Conservation (phyloP, 495 filamentous ascomycete species). For the Penicillium egyptiacum region DNA sequence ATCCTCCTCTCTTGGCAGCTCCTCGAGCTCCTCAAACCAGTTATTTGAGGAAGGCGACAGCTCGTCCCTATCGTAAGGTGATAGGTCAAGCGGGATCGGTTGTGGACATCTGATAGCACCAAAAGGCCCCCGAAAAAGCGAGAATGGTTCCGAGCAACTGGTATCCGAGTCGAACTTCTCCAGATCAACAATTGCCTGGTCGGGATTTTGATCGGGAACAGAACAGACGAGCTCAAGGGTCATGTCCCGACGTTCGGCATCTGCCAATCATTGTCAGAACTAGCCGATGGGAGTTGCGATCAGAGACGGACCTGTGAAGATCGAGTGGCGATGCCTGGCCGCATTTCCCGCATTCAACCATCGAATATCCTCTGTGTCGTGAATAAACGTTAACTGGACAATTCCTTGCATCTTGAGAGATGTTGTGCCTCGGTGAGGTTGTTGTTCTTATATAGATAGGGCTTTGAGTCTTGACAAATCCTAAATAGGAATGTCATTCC, state of each 20-base stretch:
- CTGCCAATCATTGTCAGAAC: constrained; percentile 7
- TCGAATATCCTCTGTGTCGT: constrained; percentile 39
- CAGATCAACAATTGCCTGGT: constrained; percentile 17
- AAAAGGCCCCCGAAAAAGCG: constrained; percentile 21
- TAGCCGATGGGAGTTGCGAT: background rate
- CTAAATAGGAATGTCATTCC: background rate
- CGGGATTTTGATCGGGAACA: constrained; percentile 3
- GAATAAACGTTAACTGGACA: constrained; percentile 17
- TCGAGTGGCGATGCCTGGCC: constrained; percentile 21
- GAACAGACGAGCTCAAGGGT: constrained; percentile 13
- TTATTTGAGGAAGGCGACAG: background rate
- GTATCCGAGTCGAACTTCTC: constrained; percentile 7
- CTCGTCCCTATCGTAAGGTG: background rate
- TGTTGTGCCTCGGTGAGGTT: background rate
- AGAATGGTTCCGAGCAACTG: background rate
- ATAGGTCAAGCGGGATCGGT: background rate
- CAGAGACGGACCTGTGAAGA: constrained; percentile 16
- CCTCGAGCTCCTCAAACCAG: constrained; percentile 7
- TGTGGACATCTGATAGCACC: constrained; percentile 14
- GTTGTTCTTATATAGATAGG: background rate
- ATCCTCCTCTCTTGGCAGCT: constrained; percentile 2
- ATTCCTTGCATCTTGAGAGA: background rate
- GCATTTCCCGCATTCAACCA: constrained; percentile 19
- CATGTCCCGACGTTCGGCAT: constrained; percentile 21
- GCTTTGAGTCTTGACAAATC: background rate